phyloP scores from a whole-genome alignment of 345 rosid genomes.

The Alliaria petiolata region DNA sequence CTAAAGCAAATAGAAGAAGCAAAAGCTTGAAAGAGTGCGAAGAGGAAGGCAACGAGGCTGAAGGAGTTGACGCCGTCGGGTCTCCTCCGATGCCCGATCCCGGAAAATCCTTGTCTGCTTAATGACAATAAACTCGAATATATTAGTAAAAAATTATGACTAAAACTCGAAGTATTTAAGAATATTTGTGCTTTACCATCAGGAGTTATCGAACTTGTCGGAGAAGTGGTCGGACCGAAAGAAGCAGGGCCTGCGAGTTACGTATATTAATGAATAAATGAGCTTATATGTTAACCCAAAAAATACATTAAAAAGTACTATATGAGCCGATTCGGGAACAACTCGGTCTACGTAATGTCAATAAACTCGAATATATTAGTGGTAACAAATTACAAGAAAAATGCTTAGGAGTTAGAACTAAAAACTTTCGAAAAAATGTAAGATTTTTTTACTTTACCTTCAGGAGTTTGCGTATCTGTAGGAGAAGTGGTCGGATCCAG shows the following conservation, averaged over 20 bases:
- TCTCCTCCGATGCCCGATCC: constrained; percentile 33
- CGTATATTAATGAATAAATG: not conserved
- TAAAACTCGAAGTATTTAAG: too few species aligned
- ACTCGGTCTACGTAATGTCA: not conserved
- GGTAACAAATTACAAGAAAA: not conserved
- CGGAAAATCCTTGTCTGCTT: not conserved
- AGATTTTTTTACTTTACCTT: constrained; percentile 1
- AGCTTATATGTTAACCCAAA: not conserved
- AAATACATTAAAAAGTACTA: not conserved
- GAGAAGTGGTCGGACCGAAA: constrained; percentile 7
- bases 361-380: not conserved
- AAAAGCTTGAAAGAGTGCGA: constrained; percentile 47
- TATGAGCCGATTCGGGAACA: not conserved
- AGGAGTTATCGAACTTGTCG: not conserved
- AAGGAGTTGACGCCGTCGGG: constrained; percentile 26
- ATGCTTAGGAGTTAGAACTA: not conserved
- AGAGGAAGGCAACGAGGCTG: constrained; percentile 48
- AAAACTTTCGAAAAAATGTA: not conserved
- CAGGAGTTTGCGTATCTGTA: constrained; percentile 32
- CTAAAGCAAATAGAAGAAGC: constrained; percentile 42
- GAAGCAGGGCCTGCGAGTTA: constrained; percentile 4
- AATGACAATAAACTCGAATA: not conserved
- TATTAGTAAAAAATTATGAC: not conserved
- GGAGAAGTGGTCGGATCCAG: constrained; percentile 48
- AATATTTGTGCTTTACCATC: constrained; percentile 4